phyloP scores from a whole-genome alignment of 495 filamentous ascomycete genomes.

The Parmelia sp. region DNA sequence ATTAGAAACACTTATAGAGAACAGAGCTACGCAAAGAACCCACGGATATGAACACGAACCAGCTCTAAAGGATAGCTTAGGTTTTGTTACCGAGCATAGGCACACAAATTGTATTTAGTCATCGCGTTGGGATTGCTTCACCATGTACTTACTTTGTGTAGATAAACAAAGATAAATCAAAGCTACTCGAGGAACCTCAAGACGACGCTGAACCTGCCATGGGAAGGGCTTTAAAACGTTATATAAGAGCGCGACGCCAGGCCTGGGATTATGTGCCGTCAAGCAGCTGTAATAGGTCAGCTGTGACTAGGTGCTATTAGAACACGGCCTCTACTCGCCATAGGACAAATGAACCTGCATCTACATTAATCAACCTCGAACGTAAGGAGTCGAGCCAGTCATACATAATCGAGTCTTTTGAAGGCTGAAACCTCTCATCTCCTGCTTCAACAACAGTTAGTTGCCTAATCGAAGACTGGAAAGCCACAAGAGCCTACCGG shows the following conservation, averaged over 20 bases:
- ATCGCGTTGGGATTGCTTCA: neutral
- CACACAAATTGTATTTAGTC: neutral
- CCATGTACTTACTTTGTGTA: neutral
- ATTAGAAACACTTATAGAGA: neutral
- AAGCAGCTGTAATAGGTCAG: slow-evolving; percentile 9
- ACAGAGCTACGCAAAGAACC: neutral
- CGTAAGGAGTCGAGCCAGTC: slow-evolving; percentile 7
- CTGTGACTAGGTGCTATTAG: neutral
- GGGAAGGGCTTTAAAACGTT: slow-evolving; percentile 1
- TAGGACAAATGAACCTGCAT: slow-evolving; percentile 1
- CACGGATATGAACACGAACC: neutral
- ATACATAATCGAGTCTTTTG: neutral
- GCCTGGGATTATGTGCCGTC: neutral
- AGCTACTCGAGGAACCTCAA: slow-evolving; percentile 3
- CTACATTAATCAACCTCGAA: neutral
- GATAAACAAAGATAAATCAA: slow-evolving; percentile 4
- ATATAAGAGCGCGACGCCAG: neutral
- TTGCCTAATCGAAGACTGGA: neutral
- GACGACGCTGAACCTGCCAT: neutral
- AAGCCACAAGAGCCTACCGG: neutral
- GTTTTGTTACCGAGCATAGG: neutral
- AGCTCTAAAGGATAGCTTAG: neutral
- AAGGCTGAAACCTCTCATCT: neutral
- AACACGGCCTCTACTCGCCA: neutral
- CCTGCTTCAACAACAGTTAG: neutral